Base-by-base conservation (phyloP, 176 grass and related monocot species). In the Avena atlantica region DNA sequence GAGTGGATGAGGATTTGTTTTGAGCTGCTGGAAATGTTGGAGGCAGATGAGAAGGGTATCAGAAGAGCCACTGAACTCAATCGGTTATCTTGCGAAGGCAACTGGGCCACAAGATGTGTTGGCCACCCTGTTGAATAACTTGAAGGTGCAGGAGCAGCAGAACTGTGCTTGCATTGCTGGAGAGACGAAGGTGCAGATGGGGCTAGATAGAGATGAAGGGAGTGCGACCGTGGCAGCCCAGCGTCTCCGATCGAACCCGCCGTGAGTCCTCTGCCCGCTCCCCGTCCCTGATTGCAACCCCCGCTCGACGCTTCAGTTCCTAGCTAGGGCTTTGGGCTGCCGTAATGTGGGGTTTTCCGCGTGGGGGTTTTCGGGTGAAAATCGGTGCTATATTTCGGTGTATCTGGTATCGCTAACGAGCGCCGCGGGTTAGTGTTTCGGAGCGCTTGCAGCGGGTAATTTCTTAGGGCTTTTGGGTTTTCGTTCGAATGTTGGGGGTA, bases 1-100 rank as follows among this genome's bases (percentile, higher is more conserved):
- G 29, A 31, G 29, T 31, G 29, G 29, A 31, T 31, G 29, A 31
- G 29, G 29, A 31, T 31, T 31, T 31, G 96, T 65, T 98, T 98
- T 63, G 96, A 98, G 89, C 88, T 96, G 53, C 89, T 98, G 57
- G 96, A 98, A 84, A 98, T 98, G 96, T 89, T 96, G 85, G 96
- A 98, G 88, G 96, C 96, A 57, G 93, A 94, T 80, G 96, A 98
- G 85, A 96, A 98, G 62, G 96, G 93, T 31, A 98, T 98, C 64
- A 91, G 96, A 50, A 96, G 93, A 87, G 96, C 92, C 8, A 96
- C 96, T 98, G 70, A 98, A 98, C 83, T 96, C 96, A 78, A 96
- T 98, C 90, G 96, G 93, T 83, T 98, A 98, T 86, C 96, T 98
- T 87, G 96, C 96, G 12, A 98, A 98, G 87, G 96, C 96, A 59